phyloP scores from a whole-genome alignment of 805 yeast species.

The Candida ipomoeae region DNA sequence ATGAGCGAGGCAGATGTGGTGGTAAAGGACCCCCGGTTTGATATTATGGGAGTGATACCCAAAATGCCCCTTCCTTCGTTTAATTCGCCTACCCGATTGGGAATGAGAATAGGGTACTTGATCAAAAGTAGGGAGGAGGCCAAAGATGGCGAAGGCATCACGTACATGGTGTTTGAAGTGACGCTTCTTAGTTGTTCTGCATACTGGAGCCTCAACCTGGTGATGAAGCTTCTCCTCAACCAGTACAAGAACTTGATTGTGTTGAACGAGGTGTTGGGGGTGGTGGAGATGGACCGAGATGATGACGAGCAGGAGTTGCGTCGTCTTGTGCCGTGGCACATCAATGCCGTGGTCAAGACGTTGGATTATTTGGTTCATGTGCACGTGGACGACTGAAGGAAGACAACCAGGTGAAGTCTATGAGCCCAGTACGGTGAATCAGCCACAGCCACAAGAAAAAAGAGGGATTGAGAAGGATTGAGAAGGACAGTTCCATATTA shows the following conservation, averaged over 20 bases:
- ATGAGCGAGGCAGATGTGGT: slow-evolving; percentile 19
- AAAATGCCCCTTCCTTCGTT: slow-evolving; percentile 61
- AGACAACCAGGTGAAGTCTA: too few species aligned
- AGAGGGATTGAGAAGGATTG: too few species aligned
- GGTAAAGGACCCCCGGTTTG: slow-evolving; percentile 48
- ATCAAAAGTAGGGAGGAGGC: slow-evolving; percentile 34
- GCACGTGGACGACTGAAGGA: slow-evolving; percentile 30
- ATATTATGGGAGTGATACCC: slow-evolving; percentile 55
- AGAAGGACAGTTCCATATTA: too few species aligned
- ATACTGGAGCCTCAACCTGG: slow-evolving; percentile 50
- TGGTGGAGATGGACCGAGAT: slow-evolving; percentile 6
- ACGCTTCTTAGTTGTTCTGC: slow-evolving; percentile 71
- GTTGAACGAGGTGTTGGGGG: slow-evolving; percentile 38
- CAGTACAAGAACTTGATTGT: slow-evolving; percentile 60
- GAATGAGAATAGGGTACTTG: slow-evolving; percentile 68
- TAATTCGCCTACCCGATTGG: slow-evolving; percentile 65
- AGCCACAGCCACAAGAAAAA: too few species aligned
- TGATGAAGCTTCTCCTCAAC: slow-evolving; percentile 51
- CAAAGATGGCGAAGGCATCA: not conserved
- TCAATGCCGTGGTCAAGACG: slow-evolving; percentile 60
- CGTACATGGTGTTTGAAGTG: slow-evolving; percentile 50
- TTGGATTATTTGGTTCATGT: slow-evolving; percentile 58
- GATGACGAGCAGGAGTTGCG: slow-evolving; percentile 7
- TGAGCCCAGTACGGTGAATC: too few species aligned
- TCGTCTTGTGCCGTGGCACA: slow-evolving; percentile 66